These are phyloP conservation scores for Sporormia fimetaria DNA, from an alignment of 495 filamentous ascomycete species.

Conservation along the genomic window DNA sequence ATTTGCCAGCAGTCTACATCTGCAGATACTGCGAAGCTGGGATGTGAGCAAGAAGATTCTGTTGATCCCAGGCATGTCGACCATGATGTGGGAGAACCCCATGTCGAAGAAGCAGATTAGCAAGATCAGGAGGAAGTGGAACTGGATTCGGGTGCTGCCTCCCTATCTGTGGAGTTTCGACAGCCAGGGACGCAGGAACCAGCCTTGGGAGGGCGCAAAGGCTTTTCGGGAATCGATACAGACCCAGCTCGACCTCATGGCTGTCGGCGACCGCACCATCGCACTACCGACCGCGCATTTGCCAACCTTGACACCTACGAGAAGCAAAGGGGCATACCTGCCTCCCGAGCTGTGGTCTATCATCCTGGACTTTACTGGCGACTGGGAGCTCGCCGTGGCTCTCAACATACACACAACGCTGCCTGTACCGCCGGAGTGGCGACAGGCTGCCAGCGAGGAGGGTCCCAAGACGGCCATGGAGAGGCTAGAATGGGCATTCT, in stretches of 20 bases:
- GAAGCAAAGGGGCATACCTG: constrained; percentile 31
- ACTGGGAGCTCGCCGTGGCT: constrained; percentile 80
- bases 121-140: constrained; percentile 69
- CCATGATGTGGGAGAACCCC: constrained; percentile 74
- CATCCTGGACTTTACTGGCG: constrained; percentile 68
- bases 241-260: constrained; percentile 52
- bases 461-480: constrained; percentile 38
- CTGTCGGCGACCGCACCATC: constrained; percentile 45
- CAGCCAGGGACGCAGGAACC: constrained; percentile 26
- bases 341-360: constrained; percentile 83
- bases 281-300: constrained; percentile 22
- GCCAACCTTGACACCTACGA: constrained; percentile 17
- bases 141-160: constrained; percentile 61
- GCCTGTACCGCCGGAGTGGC: constrained; percentile 62
- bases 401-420: constrained; percentile 70
- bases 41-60: constrained; percentile 72
- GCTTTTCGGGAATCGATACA: constrained; percentile 55
- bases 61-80: constrained; percentile 72
- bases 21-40: constrained; percentile 70
- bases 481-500: constrained; percentile 67
- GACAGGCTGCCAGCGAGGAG: constrained; percentile 35
- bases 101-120: constrained; percentile 71
- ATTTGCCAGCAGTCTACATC: constrained; percentile 58
- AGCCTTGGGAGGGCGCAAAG: constrained; percentile 52
- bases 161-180: constrained; percentile 67